Base-by-base conservation (phyloP, 2,329 filamentous ascomycete species). In the Exophiala sideris region DNA sequence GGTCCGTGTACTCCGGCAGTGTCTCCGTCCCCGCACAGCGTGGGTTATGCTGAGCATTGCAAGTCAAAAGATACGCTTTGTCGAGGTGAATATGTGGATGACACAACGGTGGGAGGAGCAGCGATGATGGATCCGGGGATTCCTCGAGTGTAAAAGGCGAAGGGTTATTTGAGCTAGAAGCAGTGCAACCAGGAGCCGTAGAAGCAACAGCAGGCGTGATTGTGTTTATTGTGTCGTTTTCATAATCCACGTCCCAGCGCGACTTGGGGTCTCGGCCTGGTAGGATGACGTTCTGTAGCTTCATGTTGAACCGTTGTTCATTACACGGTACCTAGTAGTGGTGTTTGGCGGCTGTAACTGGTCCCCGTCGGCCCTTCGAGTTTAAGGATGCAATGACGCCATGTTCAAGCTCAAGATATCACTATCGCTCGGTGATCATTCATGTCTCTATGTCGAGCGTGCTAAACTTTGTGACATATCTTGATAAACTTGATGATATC, bases 21-120 rank as follows among this genome's bases (percentile, higher is more conserved):
- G 10, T 1, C 8, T 5, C 16, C 16, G 16, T 18, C 16, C 16
- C 16, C 16, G 16, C 16, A 9, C 7, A 12, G 3, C 6, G 41
- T 12, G 48, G 52, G 60, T 52, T 53, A 21, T 54, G 55, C 9
- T 50, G 45, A 29, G 20, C 46, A 52, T 63, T 57, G 44, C 55
- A 53, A 14, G 65, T 70, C 56, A 73, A 67, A 10, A 76, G 61
- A 57, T 70, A 73, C 24, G 70, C 68, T 61, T 74, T 76, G 57
- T 89, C 87, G 24, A 89, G 75, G 64, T 89, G 87, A 47, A 89
- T 81, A 61, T 89, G 86, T 6, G 86, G 85, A 64, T 89, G 87
- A 60, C 85, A 88, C 2, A 89, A 76, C 7, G 79, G 76, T 3
- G 83, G 82, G 46, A 82, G 67, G 4, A 70, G 65, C 24, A 71